Conservation (phyloP, 2,329 filamentous ascomycete genomes). For the Paraphoma chrysanthemicola region DNA sequence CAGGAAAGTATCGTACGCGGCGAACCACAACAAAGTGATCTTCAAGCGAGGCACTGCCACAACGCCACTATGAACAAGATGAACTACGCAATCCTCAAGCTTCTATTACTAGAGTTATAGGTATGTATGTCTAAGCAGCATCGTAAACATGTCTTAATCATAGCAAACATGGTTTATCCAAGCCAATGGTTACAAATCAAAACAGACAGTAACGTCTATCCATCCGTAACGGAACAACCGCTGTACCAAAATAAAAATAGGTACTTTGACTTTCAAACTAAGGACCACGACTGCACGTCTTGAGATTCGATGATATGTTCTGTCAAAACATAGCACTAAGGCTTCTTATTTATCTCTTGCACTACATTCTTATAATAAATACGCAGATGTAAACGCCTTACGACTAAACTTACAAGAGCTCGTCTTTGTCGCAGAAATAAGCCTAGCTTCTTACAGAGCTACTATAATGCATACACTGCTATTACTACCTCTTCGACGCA, state of each 20-base stretch:
- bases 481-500: neutral
- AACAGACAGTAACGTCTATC: neutral
- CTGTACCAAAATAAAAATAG: constrained; percentile 2
- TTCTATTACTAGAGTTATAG: too few relatives aligned
- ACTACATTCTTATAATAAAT: neutral
- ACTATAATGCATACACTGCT: neutral
- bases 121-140: too few relatives aligned
- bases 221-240: constrained; percentile 6
- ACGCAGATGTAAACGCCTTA: neutral
- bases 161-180: neutral
- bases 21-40: too few relatives aligned
- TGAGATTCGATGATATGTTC: neutral
- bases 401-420: neutral
- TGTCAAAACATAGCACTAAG: neutral
- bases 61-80: too few relatives aligned
- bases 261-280: constrained; percentile 2
- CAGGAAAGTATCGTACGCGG: too few relatives aligned
- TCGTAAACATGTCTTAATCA: too few relatives aligned
- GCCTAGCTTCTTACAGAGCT: neutral
- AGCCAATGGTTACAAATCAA: neutral
- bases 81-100: too few relatives aligned
- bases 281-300: neutral
- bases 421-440: constrained; percentile 1
- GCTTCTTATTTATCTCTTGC: neutral
- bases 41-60: too few relatives aligned